Evolutionary conservation across 2,329 filamentous ascomycete species (phyloP).

Genomic region (Diaporthe sp.): DNA sequence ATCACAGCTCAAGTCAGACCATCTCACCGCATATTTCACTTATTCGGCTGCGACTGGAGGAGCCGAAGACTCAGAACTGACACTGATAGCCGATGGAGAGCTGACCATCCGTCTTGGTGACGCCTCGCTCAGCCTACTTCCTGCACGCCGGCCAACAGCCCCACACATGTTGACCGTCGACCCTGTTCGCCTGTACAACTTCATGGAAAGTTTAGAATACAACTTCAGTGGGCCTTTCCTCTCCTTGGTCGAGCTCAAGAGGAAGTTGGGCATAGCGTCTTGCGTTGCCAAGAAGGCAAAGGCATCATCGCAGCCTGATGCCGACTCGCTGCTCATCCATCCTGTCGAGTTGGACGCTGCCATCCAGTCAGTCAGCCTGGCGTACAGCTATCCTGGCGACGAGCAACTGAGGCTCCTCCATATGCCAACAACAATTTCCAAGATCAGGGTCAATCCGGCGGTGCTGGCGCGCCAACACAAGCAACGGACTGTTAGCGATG

Average conservation of each 20-base stretch:
- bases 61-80: neutral
- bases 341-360: constrained; percentile 21
- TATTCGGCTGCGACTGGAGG: constrained; percentile 7
- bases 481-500: neutral
- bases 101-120: neutral
- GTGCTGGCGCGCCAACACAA: neutral
- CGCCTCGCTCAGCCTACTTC: neutral
- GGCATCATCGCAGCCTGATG: neutral
- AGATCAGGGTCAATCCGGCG: constrained; percentile 21
- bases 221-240: constrained; percentile 33
- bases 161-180: constrained; percentile 13
- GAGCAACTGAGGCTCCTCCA: constrained; percentile 20
- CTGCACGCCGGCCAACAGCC: neutral
- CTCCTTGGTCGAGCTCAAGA: neutral
- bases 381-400: constrained; percentile 30
- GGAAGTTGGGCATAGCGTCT: constrained; percentile 13
- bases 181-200: constrained; percentile 29
- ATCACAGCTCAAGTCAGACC: neutral
- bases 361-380: constrained; percentile 20
- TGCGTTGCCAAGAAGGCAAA: constrained; percentile 10
- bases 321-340: constrained; percentile 18
- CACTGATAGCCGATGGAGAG: constrained; percentile 11
- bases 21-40: neutral
- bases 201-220: constrained; percentile 31
- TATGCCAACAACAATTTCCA: constrained; percentile 12